A percentile compares a stretch with the other conserved stretches of the same genome.
Evolutionary conservation across 176 grass and related monocot genomes (phyloP).

Genomic region (Areca catechu): DNA sequence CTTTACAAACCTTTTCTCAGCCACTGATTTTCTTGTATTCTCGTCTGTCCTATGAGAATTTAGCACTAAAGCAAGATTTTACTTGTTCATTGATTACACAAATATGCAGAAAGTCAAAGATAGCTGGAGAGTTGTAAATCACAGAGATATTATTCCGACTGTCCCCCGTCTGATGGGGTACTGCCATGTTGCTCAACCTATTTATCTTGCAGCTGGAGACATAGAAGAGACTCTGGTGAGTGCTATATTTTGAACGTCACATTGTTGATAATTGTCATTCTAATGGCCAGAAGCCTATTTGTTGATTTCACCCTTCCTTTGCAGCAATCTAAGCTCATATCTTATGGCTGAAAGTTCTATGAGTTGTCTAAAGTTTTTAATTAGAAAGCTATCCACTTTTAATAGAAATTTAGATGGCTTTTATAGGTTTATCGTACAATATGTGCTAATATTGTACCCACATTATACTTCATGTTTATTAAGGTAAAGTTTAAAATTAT

Average conservation of each 20-base stretch:
- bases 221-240: constrained; percentile 51
- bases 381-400: no score
- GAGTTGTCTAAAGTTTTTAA: no score
- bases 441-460: no score
- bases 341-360: no score
- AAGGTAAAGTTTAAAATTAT: no score
- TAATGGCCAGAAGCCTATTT: neutral
- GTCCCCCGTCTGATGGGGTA: constrained; percentile 97
- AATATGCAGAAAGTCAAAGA: constrained; percentile 79
- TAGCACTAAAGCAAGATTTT: neutral
- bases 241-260: neutral
- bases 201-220: constrained; percentile 79
- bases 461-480: no score
- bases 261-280: neutral
- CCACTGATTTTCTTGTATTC: no score
- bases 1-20: no score
- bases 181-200: constrained; percentile 83
- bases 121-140: constrained; percentile 96
- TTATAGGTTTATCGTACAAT: no score
- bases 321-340: no score
- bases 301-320: neutral
- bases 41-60: no score
- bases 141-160: constrained; percentile 93
- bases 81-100: constrained; percentile 5
- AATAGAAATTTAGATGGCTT: no score